Evolutionary conservation across 176 grass and related monocot species (phyloP), one percentile per base, ranked within the genome.

Genomic region (Bolboschoenus planiculmis): DNA sequence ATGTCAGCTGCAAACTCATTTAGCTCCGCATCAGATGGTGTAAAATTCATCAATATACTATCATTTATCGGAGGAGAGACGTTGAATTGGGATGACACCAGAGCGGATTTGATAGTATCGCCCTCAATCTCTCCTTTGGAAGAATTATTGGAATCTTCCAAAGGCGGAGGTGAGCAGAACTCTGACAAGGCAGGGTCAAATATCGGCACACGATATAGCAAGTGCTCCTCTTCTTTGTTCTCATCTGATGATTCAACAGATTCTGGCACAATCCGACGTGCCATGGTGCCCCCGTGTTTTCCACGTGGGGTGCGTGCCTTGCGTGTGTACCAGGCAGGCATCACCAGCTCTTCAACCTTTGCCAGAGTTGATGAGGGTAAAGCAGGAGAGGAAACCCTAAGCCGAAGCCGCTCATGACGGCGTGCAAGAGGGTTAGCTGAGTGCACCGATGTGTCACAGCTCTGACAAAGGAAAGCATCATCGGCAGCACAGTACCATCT

Each of bases 401-500:
- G 82, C 37, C 92, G 92, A 20, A 93, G 66, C 2, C 95, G 87
- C 15, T 94, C 84, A 79, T 98, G 95, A 37, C 95, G 89, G 84
- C 89, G 65, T 1, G 92, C 95, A 58, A 98, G 88, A 54, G 90
- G 76, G 55, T 98, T 95, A 10, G 90, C 95, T 20, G 92, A 93
- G 89, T 98, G 95, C 83, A 98, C 95, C 7, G 92, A 93, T 33
- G 89, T 79, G 85, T 98, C 95, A 62, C 95, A 98, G 2, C 47
- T 76, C 89, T 91, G 95, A 84, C 95, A 98, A 18, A 98, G 86
- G 85, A 98, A 98, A 1, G 92, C 95, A 56, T 95, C 90, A 78
- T 98, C 92, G 0, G 95, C 92, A 6, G 85, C 92, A 83, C 96
- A 98, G 56, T 93, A 98, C 96, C 96, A 98, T 65, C 92, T 91